These are phyloP conservation scores for Penicillium sp. DNA, from an alignment of 2,329 filamentous ascomycete genomes.

Conservation along the genomic window DNA sequence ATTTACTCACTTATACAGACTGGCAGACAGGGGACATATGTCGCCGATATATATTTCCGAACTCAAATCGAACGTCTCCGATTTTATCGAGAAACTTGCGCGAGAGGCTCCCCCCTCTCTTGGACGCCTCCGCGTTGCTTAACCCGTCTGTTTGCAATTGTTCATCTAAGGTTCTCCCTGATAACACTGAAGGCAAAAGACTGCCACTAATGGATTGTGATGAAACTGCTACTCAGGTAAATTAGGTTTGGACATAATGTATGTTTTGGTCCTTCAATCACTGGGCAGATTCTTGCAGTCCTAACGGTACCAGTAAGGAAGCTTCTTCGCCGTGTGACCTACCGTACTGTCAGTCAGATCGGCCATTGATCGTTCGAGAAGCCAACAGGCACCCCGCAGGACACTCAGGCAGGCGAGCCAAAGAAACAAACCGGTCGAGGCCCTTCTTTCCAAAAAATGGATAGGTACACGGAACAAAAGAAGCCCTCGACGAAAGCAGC, in stretches of 20 bases:
- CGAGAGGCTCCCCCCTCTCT: too few species aligned
- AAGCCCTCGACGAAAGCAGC: slow-evolving; percentile 10
- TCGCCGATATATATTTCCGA: not conserved
- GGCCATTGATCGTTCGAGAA: slow-evolving; percentile 8
- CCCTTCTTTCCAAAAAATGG: slow-evolving; percentile 11
- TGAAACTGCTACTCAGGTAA: slow-evolving; percentile 1
- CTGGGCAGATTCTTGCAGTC: not conserved
- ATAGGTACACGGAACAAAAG: slow-evolving; percentile 14
- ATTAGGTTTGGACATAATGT: not conserved
- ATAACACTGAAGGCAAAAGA: not conserved
- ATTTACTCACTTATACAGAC: not conserved
- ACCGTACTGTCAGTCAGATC: not conserved
- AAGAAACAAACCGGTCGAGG: not conserved
- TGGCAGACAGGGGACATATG: not conserved
- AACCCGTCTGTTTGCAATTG: not conserved
- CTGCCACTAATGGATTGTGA: not conserved
- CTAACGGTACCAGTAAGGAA: not conserved
- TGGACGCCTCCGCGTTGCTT: not conserved
- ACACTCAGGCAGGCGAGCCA: not conserved
- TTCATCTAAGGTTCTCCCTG: not conserved
- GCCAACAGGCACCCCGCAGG: slow-evolving; percentile 2
- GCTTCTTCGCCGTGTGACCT: not conserved
- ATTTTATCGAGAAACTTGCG: not conserved
- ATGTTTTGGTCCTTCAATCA: not conserved
- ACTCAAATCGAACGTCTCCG: not conserved